These are phyloP conservation scores for Cyclostephanos tholiformis DNA, from an alignment of 108 stramenopile species.

Conservation along the genomic window DNA sequence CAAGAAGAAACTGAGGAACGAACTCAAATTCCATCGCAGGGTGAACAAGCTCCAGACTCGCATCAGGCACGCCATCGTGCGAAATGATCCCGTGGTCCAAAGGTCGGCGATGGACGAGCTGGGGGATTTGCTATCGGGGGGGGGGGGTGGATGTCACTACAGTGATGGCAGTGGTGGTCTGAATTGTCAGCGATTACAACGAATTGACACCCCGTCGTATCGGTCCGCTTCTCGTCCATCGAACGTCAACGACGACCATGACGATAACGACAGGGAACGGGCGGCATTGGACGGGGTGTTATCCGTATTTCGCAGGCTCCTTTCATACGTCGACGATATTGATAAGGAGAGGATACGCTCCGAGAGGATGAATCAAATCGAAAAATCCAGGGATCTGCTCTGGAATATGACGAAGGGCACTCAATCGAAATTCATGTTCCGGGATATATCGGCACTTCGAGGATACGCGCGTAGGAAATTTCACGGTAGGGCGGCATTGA, in stretches of 20 bases:
- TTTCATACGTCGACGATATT: conserved; percentile 13
- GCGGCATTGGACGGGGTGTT: conserved; percentile 22
- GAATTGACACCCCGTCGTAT: not conserved
- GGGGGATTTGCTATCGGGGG: conserved; percentile 21
- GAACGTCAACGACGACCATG: not conserved
- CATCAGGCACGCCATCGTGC: conserved; percentile 54
- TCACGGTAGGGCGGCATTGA: conserved; percentile 63
- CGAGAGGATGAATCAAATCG: conserved; percentile 43
- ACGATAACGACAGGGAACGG: not conserved
- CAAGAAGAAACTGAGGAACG: conserved; percentile 49
- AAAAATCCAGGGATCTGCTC: conserved; percentile 51
- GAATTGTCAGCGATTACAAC: not conserved
- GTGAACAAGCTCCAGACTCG: conserved; percentile 57
- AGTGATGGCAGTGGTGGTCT: not conserved
- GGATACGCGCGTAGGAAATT: conserved; percentile 81
- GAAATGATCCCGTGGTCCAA: conserved; percentile 58
- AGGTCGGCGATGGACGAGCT: conserved; percentile 51
- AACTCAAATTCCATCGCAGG: conserved; percentile 52
- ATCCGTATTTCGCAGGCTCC: conserved; percentile 25
- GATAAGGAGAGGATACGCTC: conserved; percentile 14
- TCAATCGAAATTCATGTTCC: conserved; percentile 64
- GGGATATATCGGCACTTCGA: conserved; percentile 62
- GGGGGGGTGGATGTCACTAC: not conserved
- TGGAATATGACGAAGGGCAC: conserved; percentile 83
- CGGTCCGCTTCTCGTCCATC: not conserved